Percentiles rank a stretch among this genome's conserved stretches.
Evolutionary conservation across 768 basidiomycete species (phyloP).

Genomic region (Lentinula lateritia): DNA sequence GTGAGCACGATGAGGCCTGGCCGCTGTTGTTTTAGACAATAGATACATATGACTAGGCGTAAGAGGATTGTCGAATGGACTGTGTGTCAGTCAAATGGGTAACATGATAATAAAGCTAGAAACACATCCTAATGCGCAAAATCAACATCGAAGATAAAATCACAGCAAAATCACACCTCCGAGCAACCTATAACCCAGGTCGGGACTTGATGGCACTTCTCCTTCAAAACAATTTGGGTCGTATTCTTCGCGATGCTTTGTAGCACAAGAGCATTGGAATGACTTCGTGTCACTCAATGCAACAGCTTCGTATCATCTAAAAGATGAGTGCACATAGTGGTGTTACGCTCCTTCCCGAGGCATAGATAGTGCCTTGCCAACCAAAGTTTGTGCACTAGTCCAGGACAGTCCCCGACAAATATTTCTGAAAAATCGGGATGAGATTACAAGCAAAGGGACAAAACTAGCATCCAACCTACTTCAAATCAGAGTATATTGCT

Average conservation of each 20-base stretch:
- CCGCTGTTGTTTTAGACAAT: not conserved
- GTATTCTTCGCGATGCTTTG: conserved; percentile 8
- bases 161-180: not conserved
- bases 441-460: no score
- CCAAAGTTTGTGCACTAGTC: no score
- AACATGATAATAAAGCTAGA: conserved; percentile 10
- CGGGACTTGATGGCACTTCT: conserved; percentile 1
- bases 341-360: no score
- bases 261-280: conserved; percentile 9
- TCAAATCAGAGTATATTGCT: no score
- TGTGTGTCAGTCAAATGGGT: conserved; percentile 14
- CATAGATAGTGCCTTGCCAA: no score
- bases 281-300: conserved; percentile 8
- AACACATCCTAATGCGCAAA: not conserved
- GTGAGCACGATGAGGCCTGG: not conserved
- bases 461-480: no score
- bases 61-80: conserved; percentile 9
- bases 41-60: conserved; percentile 8
- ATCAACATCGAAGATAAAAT: not conserved
- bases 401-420: no score
- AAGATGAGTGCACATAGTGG: no score
- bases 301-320: no score
- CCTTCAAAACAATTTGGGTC: conserved; percentile 4
- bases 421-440: no score
- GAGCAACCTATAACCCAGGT: conserved; percentile 11